Evolutionary conservation across 2,329 filamentous ascomycete genomes (phyloP), one percentile per base, ranked within the genome.

Genomic region (Xylariaceae sp.): DNA sequence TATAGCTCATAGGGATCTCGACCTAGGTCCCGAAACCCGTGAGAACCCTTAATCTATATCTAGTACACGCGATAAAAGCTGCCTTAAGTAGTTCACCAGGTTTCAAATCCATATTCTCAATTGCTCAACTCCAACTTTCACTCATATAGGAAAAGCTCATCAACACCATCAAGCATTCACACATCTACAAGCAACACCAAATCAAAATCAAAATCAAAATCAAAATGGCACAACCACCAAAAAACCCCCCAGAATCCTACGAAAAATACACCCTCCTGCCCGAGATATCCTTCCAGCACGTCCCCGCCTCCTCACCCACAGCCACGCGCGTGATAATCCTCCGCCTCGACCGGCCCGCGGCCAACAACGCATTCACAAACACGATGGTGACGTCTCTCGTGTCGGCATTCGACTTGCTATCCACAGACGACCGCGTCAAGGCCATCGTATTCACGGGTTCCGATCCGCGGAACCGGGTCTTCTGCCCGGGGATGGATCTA

Each of bases 301-400:
- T 82, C 61, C 82, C 82, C 0, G 56, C 71, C 2, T 73, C 74
- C 7, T 84, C 87, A 0, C 71, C 80, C 9, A 75, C 79, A 2
- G 80, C 83, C 12, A 89, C 87, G 1, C 81, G 82, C 14, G 79
- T 89, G 48, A 79, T 91, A 46, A 71, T 90, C 60, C 72, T 90
- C 29, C 83, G 83, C 2, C 80, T 91, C 36, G 79, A 88, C 74
- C 84, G 89, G 16, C 88, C 88, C 0, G 72, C 76, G 9, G 84
- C 85, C 57, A 79, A 87, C 74, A 91, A 91, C 80, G 87, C 86
- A 58, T 90, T 91, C 73, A 90, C 86, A 3, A 75, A 79, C 17
- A 77, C 74, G 12, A 90, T 91, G 86, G 82, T 82, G 65, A 67
- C 74, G 14, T 87, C 88, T 65, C 77, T 91, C 26, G 80, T 84